Evolutionary conservation across 176 grass and related monocot genomes (phyloP), one percentile per base, ranked within the genome.

Genomic region (Oryza brachyantha): DNA sequence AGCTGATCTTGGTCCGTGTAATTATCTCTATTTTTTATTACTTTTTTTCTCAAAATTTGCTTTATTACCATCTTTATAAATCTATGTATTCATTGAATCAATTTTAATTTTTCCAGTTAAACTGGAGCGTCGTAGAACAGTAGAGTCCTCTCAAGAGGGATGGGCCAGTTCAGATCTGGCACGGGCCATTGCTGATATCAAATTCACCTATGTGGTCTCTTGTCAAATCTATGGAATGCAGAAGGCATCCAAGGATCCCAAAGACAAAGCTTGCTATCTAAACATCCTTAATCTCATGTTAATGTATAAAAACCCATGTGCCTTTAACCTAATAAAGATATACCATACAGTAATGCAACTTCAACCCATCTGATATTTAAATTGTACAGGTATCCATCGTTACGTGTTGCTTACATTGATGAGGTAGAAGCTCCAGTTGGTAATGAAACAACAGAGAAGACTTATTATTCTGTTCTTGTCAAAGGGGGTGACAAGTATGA

Each of bases 391-490:
- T 61, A 91, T 39, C 84, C 80, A 39, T 99, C 92, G 11, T 78
- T 99, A 57, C 87, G 96, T 36, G 75, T 99, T 83, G 96, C 96
- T 76, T 99, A 91, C 73, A 93, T 99, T 52, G 92, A 99, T 79
- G 96, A 99, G 28, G 71, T 72, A 72, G 92, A 99, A 66, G 84
- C 37, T 85, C 13, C 71, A 1, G 34, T 32, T 6, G 40, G 38
- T 36, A 50, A 79, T 78, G 92, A 80, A 68, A 83, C 67, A 31
- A 79, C 79, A 81, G 66, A 87, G 78, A 99, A 93, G 74, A 77
- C 76, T n/a, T 99, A 95, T 71, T 99, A 93, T 89, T 99, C 96
- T 58, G 96, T 99, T 89, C 96, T 99, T 86, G 90, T 99, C 66
- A 99, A 95, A 88, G 92, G 90, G 39, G 83, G 81, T 71, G 90